These are phyloP conservation scores for Calophaca sinica DNA, from an alignment of 306 rosid genomes.

Conservation along the genomic window DNA sequence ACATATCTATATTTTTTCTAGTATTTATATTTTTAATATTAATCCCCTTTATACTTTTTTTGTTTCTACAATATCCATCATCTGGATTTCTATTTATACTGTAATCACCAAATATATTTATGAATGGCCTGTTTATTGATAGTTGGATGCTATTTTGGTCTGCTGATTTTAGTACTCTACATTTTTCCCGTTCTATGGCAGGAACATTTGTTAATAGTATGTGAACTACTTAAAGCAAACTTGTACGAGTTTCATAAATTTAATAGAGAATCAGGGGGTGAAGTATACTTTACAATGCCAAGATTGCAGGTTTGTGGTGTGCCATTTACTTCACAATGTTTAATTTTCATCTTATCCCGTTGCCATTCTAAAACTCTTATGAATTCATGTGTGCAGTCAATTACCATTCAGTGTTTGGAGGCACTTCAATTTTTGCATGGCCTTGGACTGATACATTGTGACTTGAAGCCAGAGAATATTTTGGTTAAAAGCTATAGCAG, in stretches of 20 bases:
- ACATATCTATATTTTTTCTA: background rate
- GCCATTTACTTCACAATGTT: constrained; percentile 36
- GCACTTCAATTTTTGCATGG: constrained; percentile 88
- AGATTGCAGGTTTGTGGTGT: constrained; percentile 82
- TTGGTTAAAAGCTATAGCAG: constrained; percentile 95
- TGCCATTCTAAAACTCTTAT: constrained; percentile 41
- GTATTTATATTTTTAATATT: background rate
- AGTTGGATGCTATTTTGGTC: background rate
- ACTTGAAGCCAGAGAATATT: constrained; percentile 95
- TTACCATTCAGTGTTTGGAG: constrained; percentile 92
- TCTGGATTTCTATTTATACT: constrained; percentile 4
- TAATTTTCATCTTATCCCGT: constrained; percentile 32
- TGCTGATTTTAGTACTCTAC: constrained; percentile 19
- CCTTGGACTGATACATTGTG: constrained; percentile 93
- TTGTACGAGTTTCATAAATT: constrained; percentile 91
- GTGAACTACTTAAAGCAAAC: constrained; percentile 97
- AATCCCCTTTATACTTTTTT: background rate
- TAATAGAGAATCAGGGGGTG: constrained; percentile 96
- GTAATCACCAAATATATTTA: constrained; percentile 5
- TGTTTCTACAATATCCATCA: background rate
- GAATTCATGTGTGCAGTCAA: constrained; percentile 68
- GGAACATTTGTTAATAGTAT: constrained; percentile 94
- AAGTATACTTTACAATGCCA: constrained; percentile 97
- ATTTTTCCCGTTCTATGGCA: constrained; percentile 47
- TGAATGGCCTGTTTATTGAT: background rate